Evolutionary conservation across 1,284 basidiomycete genomes (phyloP), one percentile per base, ranked within the genome.

Genomic region (Apiotrichum brassicae): DNA sequence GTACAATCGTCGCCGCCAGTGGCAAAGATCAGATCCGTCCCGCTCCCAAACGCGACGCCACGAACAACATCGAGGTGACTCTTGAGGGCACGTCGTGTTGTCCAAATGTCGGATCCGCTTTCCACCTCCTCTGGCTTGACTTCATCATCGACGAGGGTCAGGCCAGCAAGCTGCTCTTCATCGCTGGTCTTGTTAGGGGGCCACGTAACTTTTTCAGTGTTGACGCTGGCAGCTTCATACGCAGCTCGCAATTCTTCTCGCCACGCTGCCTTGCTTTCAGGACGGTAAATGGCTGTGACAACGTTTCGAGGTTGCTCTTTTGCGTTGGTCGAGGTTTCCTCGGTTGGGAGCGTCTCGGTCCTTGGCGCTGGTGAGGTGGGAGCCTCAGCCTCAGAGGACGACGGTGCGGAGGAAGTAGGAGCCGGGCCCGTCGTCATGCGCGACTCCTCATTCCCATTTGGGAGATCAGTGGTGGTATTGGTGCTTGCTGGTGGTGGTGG

Each of bases 1-100:
- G 91, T 94, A 69, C 82, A 87, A 69, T 98, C 95, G 71, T 97
- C 93, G 34, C 90, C 88, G 33, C 87, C 94, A 36, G 88, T 91
- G 11, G 88, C 90, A 37, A 97, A 76, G 54, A 85, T 83, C 43
- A 90, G 74, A 58, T 90, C 86, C 26, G 77, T 84, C 1, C 85
- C 86, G 66, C 91, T 86, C 1, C 59, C 64, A 77, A 95, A 94
- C 0, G 86, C 83, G 22, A 97, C 77, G 11, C 89, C 84, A 42
- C 92, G 83, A 30, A 97, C 91, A 23, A 89, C 83, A 71, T 97
- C 94, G 57, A 97, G 78, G 71, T 98, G 94, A 71, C 90, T 61
- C 78, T 87, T 81, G 60, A 94, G 74, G 44, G 85, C 89, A 68
- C 85, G 79, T 70, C 85, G 85, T 19, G 85, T 78, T 68, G 84